Conservation (phyloP, 345 rosid genomes). For the Corymbia maculata region DNA sequence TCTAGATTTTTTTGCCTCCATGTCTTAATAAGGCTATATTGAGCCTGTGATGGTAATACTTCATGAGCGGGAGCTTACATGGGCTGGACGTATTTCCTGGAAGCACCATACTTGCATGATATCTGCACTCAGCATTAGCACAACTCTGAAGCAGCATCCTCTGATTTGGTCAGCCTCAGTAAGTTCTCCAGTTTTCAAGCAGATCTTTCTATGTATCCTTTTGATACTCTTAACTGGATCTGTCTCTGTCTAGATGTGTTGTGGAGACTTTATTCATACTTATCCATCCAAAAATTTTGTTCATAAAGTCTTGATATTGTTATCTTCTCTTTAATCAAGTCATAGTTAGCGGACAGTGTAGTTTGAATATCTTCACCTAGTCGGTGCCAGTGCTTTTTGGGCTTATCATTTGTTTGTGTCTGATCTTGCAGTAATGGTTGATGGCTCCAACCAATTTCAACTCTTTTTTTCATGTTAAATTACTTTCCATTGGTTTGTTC, state of each 20-base stretch:
- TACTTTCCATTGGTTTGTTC: background rate
- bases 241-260: background rate
- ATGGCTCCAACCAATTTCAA: background rate
- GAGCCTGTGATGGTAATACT: slow-evolving; percentile 96
- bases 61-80: slow-evolving; percentile 88
- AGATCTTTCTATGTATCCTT: background rate
- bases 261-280: background rate
- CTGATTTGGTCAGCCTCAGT: slow-evolving; percentile 95
- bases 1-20: background rate
- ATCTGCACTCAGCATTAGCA: slow-evolving; percentile 94
- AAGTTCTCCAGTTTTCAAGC: slow-evolving; percentile 27
- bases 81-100: slow-evolving; percentile 94
- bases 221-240: background rate
- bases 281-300: background rate
- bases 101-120: slow-evolving; percentile 94
- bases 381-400: background rate
- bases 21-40: slow-evolving; percentile 62
- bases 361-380: background rate
- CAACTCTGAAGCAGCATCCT: slow-evolving; percentile 90
- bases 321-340: background rate
- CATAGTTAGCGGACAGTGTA: background rate
- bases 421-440: background rate
- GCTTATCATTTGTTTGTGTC: background rate
- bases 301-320: background rate
- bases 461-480: background rate